These are phyloP conservation scores for Xylaria bambusicola DNA, from an alignment of 495 filamentous ascomycete species.

Conservation along the genomic window DNA sequence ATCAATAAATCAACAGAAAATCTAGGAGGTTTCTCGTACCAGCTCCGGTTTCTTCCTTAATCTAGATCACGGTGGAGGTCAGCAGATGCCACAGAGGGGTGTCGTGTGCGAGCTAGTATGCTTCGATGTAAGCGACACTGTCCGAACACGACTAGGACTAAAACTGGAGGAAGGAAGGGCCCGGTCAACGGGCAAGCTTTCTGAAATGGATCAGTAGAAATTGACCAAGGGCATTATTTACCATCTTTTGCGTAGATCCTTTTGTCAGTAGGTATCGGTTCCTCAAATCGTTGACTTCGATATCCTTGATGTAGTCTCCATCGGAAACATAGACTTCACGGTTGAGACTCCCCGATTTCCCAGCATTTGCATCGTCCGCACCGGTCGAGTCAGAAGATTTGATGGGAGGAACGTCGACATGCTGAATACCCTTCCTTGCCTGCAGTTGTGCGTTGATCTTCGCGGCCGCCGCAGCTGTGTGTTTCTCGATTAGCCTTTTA, in stretches of 20 bases:
- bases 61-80: conserved; percentile 96
- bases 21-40: conserved; percentile 74
- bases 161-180: conserved; percentile 40
- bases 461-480: conserved; percentile 82
- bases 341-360: conserved; percentile 61
- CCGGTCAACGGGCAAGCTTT: conserved; percentile 44
- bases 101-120: conserved; percentile 68
- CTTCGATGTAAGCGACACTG: conserved; percentile 82
- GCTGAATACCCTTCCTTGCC: conserved; percentile 89
- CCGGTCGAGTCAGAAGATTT: conserved; percentile 45
- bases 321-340: conserved; percentile 91
- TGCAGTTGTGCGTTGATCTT: conserved; percentile 92
- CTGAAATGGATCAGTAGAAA: conserved; percentile 79
- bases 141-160: conserved; percentile 57
- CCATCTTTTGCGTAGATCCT: conserved; percentile 98
- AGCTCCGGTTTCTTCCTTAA: conserved; percentile 99
- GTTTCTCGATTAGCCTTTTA: conserved; percentile 24
- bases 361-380: conserved; percentile 25
- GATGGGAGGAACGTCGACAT: conserved; percentile 91
- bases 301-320: conserved; percentile 96
- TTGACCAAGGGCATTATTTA: conserved; percentile 77
- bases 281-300: conserved; percentile 96
- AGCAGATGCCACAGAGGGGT: conserved; percentile 94
- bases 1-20: conserved; percentile 47
- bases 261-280: conserved; percentile 98